phyloP scores from a whole-genome alignment of 192 early-diverging fungal species.

The Coemansia sp. region DNA sequence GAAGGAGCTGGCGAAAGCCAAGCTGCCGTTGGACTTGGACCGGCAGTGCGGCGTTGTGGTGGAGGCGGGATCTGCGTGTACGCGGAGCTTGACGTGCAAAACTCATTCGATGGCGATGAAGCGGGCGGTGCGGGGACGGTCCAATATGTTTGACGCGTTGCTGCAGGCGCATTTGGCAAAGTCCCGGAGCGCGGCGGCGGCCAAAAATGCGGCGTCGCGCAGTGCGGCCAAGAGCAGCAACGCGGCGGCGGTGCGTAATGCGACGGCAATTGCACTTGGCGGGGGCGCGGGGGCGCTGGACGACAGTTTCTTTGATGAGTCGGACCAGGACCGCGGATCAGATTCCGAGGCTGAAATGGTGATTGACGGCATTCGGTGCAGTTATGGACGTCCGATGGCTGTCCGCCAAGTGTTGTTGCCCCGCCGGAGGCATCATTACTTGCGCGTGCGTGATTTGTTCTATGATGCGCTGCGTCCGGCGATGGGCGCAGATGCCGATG shows the following conservation, averaged over 20 bases:
- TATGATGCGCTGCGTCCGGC: constrained; percentile 62
- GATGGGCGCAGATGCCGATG: constrained; percentile 26
- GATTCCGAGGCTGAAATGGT: constrained; percentile 57
- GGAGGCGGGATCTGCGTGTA: constrained; percentile 64
- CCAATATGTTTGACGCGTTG: constrained; percentile 78
- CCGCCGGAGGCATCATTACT: constrained; percentile 60
- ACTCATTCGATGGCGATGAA: constrained; percentile 90
- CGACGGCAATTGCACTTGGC: constrained; percentile 53
- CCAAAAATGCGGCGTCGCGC: constrained; percentile 42
- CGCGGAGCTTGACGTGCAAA: constrained; percentile 93
- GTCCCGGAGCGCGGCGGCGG: constrained; percentile 60
- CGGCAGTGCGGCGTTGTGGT: constrained; percentile 82
- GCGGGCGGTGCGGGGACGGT: constrained; percentile 79
- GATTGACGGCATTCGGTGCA: constrained; percentile 62
- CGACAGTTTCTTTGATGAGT: constrained; percentile 56
- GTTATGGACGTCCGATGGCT: constrained; percentile 67
- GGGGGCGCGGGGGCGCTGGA: constrained; percentile 56
- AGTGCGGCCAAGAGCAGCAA: constrained; percentile 45
- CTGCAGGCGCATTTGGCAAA: constrained; percentile 77
- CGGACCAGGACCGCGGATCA: constrained; percentile 72
- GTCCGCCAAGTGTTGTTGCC: constrained; percentile 54
- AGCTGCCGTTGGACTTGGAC: constrained; percentile 82
- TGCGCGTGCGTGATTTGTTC: constrained; percentile 64
- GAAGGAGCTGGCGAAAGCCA: constrained; percentile 36
- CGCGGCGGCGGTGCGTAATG: constrained; percentile 47